Conservation (phyloP, 192 early-diverging fungal species). For the Hyaloraphidium curvatum region DNA sequence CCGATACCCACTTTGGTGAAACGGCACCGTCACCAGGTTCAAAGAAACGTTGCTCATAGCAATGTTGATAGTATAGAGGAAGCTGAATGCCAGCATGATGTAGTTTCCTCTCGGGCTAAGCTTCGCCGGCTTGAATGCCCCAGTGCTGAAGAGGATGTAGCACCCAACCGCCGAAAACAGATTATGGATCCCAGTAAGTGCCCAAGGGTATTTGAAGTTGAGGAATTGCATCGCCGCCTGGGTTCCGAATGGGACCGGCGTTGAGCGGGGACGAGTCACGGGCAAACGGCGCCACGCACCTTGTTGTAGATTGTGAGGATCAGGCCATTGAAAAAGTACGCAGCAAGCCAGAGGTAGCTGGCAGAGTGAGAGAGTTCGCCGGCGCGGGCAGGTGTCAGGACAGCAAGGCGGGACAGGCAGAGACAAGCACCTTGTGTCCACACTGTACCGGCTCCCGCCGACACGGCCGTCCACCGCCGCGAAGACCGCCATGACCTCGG, state of each 20-base stretch:
- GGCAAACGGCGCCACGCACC: background rate
- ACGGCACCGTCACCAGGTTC: slow-evolving; percentile 31
- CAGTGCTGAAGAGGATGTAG: slow-evolving; percentile 20
- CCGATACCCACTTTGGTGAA: background rate
- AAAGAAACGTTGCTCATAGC: slow-evolving; percentile 66
- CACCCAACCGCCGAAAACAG: slow-evolving; percentile 50
- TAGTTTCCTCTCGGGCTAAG: slow-evolving; percentile 36
- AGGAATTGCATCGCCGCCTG: slow-evolving; percentile 60
- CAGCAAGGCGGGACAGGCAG: no score
- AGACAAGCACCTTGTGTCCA: no score
- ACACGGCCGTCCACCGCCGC: no score
- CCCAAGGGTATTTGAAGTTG: slow-evolving; percentile 65
- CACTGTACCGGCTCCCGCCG: no score
- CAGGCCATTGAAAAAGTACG: slow-evolving; percentile 62
- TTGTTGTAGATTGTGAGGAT: slow-evolving; percentile 39
- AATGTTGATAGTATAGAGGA: slow-evolving; percentile 79
- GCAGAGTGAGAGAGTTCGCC: no score
- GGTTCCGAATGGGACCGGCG: slow-evolving; percentile 34
- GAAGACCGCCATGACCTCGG: no score
- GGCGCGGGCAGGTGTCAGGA: no score
- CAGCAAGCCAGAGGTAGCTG: slow-evolving; percentile 32
- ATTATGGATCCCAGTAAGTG: slow-evolving; percentile 66
- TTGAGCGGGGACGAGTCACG: no score
- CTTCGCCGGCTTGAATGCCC: slow-evolving; percentile 26
- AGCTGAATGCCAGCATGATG: slow-evolving; percentile 55